Evolutionary conservation across 2,329 filamentous ascomycete species (phyloP).

Genomic region (Aspergillus ibericus): DNA sequence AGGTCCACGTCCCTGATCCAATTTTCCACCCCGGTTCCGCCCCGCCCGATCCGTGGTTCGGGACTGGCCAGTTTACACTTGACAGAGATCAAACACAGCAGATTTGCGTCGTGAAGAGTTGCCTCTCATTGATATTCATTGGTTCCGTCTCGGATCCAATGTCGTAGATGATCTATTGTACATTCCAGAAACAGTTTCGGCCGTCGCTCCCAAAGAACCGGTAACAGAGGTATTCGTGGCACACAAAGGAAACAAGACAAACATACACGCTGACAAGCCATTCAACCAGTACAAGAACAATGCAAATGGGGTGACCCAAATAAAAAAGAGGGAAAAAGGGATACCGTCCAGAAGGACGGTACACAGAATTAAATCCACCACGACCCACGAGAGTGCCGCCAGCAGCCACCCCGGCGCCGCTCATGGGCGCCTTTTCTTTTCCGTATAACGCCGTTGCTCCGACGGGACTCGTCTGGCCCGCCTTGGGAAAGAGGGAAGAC

Average conservation of each 20-base stretch:
- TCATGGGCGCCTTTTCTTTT: slow-evolving; percentile 1
- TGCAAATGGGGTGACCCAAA: slow-evolving; percentile 5
- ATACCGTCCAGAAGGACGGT: slow-evolving; percentile 8
- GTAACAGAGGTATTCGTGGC: slow-evolving; percentile 4
- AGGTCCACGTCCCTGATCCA: slow-evolving; percentile 3
- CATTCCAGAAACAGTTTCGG: slow-evolving; percentile 6
- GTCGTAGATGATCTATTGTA: slow-evolving; percentile 4
- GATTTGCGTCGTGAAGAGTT: too few species aligned
- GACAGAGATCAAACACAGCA: too few species aligned
- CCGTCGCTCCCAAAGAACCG: background rate
- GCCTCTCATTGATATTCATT: too few species aligned
- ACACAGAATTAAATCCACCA: background rate
- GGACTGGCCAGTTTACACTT: background rate
- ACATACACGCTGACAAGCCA: background rate
- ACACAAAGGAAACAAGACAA: background rate
- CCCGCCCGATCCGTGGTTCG: slow-evolving; percentile 10
- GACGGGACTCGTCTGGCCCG: background rate
- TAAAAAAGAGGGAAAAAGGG: too few species aligned
- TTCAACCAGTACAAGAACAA: background rate
- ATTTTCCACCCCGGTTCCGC: background rate
- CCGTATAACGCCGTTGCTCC: slow-evolving; percentile 7
- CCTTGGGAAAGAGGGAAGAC: background rate
- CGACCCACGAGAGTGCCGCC: slow-evolving; percentile 13
- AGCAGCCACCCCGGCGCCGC: slow-evolving; percentile 13
- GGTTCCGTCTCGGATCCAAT: too few species aligned